Evolutionary conservation across 495 filamentous ascomycete species (phyloP).

Genomic region (Hyaloscypha bicolor): DNA sequence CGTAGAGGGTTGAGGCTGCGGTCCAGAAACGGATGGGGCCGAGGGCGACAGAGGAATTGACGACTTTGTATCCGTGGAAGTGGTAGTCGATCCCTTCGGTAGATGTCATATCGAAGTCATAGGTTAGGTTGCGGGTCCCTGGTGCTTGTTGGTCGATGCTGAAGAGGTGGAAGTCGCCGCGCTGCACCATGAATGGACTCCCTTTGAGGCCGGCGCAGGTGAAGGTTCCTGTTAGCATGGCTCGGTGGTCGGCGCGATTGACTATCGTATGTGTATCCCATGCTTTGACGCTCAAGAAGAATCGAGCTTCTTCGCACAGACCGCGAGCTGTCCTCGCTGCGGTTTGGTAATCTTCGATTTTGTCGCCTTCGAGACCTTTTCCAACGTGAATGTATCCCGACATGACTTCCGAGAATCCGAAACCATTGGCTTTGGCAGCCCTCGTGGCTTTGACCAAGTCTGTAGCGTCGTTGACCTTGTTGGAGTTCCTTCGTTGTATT

Average conservation of each 20-base stretch:
- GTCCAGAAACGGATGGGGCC: conserved; percentile 57
- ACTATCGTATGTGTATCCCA: conserved; percentile 48
- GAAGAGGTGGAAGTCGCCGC: conserved; percentile 62
- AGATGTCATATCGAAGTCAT: conserved; percentile 61
- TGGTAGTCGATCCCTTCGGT: conserved; percentile 52
- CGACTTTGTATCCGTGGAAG: conserved; percentile 64
- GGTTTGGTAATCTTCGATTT: conserved; percentile 52
- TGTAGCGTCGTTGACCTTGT: conserved; percentile 34
- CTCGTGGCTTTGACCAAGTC: conserved; percentile 45
- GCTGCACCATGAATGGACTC: conserved; percentile 61
- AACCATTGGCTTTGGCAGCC: conserved; percentile 47
- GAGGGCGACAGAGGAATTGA: conserved; percentile 61
- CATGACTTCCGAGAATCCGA: conserved; percentile 67
- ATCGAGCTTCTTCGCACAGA: conserved; percentile 55
- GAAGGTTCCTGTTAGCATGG: conserved; percentile 64
- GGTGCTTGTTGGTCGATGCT: conserved; percentile 52
- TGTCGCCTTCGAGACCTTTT: conserved; percentile 46
- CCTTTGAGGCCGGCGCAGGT: conserved; percentile 57
- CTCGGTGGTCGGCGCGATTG: conserved; percentile 49
- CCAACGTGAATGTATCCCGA: conserved; percentile 61
- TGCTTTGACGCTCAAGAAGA: conserved; percentile 61
- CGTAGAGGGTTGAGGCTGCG: conserved; percentile 65
- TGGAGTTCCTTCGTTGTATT: conserved; percentile 39
- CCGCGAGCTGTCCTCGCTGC: conserved; percentile 55
- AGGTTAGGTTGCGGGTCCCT: conserved; percentile 59